Base-by-base conservation (phyloP, 2,329 filamentous ascomycete species). In the Paracoccidioides lutzii region DNA sequence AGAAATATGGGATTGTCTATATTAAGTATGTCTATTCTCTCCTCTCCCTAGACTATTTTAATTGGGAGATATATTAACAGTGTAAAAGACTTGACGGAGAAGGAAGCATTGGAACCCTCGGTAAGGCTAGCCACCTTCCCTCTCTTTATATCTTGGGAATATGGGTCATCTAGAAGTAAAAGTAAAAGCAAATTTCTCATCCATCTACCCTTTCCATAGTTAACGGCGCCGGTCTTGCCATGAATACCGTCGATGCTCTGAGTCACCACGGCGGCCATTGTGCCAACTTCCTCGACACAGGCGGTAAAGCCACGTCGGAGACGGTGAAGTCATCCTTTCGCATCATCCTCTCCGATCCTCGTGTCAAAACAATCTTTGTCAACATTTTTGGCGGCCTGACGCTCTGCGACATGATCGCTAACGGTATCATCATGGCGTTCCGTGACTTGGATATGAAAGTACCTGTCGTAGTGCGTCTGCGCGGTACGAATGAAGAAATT, bases 221-320 rank as follows among this genome's bases (percentile, higher is more conserved):
- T 60, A 95, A 95, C 65, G 89, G 90, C 45, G 90, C 90, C 0
- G 90, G 90, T 0, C 78, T 95, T 1, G 89, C 89, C 0, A 93
- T 95, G 87, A 93, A 93, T 67, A 95, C 89, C 0, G 83, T 90
- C 58, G 90, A 95, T 67, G 85, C 87, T 0, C 80, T 95, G 1
- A 76, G 79, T 2, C 73, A 81, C 10, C 80, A 81, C 55, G 84
- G 84, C 7, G 87, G 87, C 1, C 71, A 76, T 38, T 84, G 84
- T 30, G 82, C 88, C 9, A 95, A 95, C 64, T 95, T 95, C 68
- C 77, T 95, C 55, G 90, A 95, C 67, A 94, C 88, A 0, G 90
- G 90, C 33, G 90, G 90, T 40, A 93, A 94, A 68, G 90, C 90
- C 0, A 95, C 89, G 0, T 81, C 81, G 35, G 82, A 85, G 60